A percentile compares a stretch with the other conserved stretches of the same genome.
These are phyloP conservation scores for Hordeum vulgare DNA, from an alignment of 176 grass and related monocot species.

Conservation along the genomic window DNA sequence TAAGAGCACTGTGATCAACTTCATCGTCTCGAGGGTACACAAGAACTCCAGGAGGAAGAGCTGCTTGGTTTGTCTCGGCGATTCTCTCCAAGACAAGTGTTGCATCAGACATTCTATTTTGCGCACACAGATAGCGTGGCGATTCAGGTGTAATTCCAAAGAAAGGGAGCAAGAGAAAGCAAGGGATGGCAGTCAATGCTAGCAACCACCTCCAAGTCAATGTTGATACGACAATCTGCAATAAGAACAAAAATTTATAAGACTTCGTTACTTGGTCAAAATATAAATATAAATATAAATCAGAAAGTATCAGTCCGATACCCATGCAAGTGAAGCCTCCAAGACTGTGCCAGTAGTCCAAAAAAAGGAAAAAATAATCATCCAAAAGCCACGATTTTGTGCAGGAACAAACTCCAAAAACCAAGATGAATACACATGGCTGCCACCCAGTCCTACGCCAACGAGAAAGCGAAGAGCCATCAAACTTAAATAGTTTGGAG, in stretches of 20 bases:
- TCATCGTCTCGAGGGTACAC: conserved; percentile 23
- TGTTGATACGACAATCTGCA: conserved; percentile 40
- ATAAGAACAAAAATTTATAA: background rate
- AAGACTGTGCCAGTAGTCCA: conserved; percentile 66
- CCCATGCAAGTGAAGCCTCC: conserved; percentile 76
- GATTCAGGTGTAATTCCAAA: conserved; percentile 60
- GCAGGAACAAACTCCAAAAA: conserved; percentile 76
- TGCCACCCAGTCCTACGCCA: conserved; percentile 56
- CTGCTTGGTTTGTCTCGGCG: conserved; percentile 32
- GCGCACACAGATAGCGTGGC: conserved; percentile 65
- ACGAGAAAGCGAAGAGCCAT: conserved; percentile 55
- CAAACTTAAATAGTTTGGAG: conserved; percentile 61
- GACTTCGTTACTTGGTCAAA: background rate
- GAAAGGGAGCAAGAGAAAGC: conserved; percentile 62
- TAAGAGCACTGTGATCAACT: conserved; percentile 2
- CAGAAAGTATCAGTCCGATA: conserved; percentile 9
- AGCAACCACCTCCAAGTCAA: conserved; percentile 81
- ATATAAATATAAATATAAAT: conserved; percentile 2
- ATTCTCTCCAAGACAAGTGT: conserved; percentile 66
- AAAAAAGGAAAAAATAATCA: conserved; percentile 46
- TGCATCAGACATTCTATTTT: conserved; percentile 47
- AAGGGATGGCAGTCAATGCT: conserved; percentile 55
- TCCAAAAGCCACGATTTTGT: conserved; percentile 66
- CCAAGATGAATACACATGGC: conserved; percentile 57
- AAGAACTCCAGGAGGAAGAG: conserved; percentile 69